phyloP scores from a whole-genome alignment of 2,329 filamentous ascomycete species.

The Lachnum nothofagi region DNA sequence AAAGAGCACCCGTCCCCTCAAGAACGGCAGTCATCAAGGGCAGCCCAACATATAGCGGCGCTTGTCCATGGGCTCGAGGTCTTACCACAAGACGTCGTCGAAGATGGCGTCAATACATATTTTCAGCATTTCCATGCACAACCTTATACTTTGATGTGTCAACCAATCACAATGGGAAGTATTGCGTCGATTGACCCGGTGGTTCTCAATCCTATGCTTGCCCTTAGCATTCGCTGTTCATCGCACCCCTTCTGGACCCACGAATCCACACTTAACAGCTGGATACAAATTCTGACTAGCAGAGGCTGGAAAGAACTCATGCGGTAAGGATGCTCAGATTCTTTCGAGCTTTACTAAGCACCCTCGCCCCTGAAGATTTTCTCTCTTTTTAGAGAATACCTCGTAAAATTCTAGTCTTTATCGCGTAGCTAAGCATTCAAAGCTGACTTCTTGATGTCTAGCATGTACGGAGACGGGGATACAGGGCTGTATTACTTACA shows the following conservation, averaged over 20 bases:
- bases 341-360: too few species aligned
- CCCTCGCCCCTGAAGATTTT: too few species aligned
- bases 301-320: conserved; percentile 14
- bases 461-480: conserved; percentile 13
- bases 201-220: conserved; percentile 17
- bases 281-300: conserved; percentile 11
- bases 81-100: conserved; percentile 11
- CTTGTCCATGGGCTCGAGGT: not conserved
- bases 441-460: too few species aligned
- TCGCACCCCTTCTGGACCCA: conserved; percentile 15
- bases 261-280: conserved; percentile 1
- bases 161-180: not conserved
- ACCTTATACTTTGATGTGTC: conserved; percentile 14
- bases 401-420: too few species aligned
- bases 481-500: conserved; percentile 15
- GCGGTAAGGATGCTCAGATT: too few species aligned
- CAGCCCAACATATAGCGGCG: too few species aligned
- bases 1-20: too few species aligned
- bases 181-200: not conserved
- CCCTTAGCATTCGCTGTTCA: conserved; percentile 16
- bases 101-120: conserved; percentile 16
- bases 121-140: conserved; percentile 20
- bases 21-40: too few species aligned
- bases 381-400: too few species aligned
- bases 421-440: too few species aligned